Conservation (phyloP, 495 filamentous ascomycete genomes). For the Lindgomyces ingoldianus region DNA sequence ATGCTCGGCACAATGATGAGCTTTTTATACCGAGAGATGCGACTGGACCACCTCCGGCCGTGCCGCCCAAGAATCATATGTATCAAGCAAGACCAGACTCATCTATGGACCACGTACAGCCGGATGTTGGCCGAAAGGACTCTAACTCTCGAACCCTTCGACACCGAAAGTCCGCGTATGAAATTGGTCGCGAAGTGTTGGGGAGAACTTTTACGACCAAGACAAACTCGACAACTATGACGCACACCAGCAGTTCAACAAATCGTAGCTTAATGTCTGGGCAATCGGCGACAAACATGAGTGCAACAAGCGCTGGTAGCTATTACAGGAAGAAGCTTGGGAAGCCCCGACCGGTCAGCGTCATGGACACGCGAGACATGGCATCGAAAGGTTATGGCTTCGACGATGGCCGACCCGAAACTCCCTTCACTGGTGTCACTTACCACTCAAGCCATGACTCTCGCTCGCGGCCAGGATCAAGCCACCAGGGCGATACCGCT, state of each 20-base stretch:
- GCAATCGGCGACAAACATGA: constrained; percentile 82
- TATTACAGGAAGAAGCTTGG: constrained; percentile 68
- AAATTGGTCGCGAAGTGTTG: constrained; percentile 68
- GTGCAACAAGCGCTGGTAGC: constrained; percentile 92
- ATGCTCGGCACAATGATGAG: constrained; percentile 44
- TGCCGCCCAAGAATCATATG: constrained; percentile 47
- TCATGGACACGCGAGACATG: constrained; percentile 48
- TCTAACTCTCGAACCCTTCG: constrained; percentile 44
- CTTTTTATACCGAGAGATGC: constrained; percentile 39
- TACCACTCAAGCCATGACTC: constrained; percentile 87
- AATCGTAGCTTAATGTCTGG: constrained; percentile 91
- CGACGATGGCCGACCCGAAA: constrained; percentile 46
- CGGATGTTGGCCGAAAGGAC: constrained; percentile 22
- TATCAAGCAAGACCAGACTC: constrained; percentile 51
- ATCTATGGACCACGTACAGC: constrained; percentile 52
- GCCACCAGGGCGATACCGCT: constrained; percentile 50
- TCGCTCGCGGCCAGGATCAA: constrained; percentile 45
- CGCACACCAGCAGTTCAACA: constrained; percentile 71
- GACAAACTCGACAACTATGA: constrained; percentile 75
- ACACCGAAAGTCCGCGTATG: constrained; percentile 79
- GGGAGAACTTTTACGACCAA: constrained; percentile 83
- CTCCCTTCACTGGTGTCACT: constrained; percentile 65
- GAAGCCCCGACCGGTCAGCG: constrained; percentile 53
- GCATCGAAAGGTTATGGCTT: constrained; percentile 43
- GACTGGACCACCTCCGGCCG: constrained; percentile 45